A percentile compares a stretch with the other conserved stretches of the same genome.
phyloP scores from a whole-genome alignment of 768 basidiomycete species.

The Cubamyces sp. region DNA sequence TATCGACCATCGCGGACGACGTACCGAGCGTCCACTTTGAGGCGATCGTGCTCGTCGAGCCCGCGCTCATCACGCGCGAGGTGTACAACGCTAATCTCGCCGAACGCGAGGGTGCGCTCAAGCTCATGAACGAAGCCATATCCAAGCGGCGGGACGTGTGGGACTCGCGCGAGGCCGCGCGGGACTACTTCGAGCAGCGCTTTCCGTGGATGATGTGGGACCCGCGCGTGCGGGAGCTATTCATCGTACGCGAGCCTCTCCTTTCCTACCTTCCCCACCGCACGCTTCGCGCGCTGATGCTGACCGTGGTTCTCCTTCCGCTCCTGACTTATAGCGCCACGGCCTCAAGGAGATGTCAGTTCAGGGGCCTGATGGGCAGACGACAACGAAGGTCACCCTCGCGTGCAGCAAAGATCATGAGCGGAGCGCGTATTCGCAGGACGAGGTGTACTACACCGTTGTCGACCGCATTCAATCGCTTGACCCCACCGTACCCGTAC shows the following conservation, averaged over 20 bases:
- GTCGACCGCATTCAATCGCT: conserved; percentile 16
- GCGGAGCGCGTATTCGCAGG: conserved; percentile 5
- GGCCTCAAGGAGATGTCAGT: neutral
- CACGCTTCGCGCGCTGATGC: too few relatives aligned
- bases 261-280: neutral
- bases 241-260: conserved; percentile 3
- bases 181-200: conserved; percentile 16
- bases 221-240: conserved; percentile 20
- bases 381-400: conserved; percentile 6
- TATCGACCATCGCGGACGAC: conserved; percentile 9
- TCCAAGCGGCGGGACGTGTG: conserved; percentile 16
- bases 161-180: conserved; percentile 15
- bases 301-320: too few relatives aligned
- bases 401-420: conserved; percentile 18
- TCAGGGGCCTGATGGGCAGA: neutral
- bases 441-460: conserved; percentile 18
- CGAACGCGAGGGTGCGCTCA: conserved; percentile 14
- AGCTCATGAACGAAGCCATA: neutral
- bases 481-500: conserved; percentile 6
- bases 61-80: conserved; percentile 19
- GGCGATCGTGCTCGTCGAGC: conserved; percentile 19
- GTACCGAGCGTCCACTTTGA: neutral
- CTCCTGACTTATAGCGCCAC: neutral
- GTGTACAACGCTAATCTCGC: conserved; percentile 5
- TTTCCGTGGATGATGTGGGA: conserved; percentile 20